phyloP scores from a whole-genome alignment of 139 green algal species.

The Astrephomene gubernaculifera region DNA sequence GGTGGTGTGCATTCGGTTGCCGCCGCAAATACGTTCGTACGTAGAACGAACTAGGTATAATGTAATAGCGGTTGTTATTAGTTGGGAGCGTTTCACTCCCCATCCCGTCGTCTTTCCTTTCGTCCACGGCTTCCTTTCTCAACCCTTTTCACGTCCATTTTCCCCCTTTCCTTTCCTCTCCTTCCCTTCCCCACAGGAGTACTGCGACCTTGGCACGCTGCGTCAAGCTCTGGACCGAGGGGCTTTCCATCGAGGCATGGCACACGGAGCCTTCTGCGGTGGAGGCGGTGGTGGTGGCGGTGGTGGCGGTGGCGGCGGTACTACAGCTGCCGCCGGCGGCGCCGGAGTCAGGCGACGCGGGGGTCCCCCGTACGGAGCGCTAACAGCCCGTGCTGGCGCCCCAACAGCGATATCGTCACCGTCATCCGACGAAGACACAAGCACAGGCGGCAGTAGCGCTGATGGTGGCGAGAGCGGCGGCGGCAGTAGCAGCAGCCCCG shows the following conservation, averaged over 20 bases:
- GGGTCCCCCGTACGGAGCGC: too few relatives aligned
- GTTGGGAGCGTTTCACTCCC: neutral
- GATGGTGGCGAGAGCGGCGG: too few relatives aligned
- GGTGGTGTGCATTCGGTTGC: neutral
- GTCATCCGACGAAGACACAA: too few relatives aligned
- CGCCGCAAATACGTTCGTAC: neutral
- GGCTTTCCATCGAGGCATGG: neutral
- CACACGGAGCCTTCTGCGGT: neutral
- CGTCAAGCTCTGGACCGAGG: constrained; percentile 10
- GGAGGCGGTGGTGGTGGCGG: neutral
- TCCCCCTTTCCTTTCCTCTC: neutral
- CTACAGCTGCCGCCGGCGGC: neutral
- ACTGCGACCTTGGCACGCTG: constrained; percentile 35
- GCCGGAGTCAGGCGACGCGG: too few relatives aligned
- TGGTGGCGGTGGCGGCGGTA: neutral
- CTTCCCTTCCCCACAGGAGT: neutral
- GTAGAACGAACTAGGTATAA: neutral
- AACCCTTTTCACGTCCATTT: neutral
- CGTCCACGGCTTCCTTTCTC: neutral
- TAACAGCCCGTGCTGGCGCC: too few relatives aligned
- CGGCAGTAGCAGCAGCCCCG: too few relatives aligned
- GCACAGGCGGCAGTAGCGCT: too few relatives aligned
- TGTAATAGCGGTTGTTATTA: neutral
- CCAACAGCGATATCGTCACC: too few relatives aligned
- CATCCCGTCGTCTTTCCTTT: neutral